Evolutionary conservation across 1,139 yeast species (phyloP), one percentile per base, ranked within the genome.

Genomic region (Magnusiomyces clavatus): DNA sequence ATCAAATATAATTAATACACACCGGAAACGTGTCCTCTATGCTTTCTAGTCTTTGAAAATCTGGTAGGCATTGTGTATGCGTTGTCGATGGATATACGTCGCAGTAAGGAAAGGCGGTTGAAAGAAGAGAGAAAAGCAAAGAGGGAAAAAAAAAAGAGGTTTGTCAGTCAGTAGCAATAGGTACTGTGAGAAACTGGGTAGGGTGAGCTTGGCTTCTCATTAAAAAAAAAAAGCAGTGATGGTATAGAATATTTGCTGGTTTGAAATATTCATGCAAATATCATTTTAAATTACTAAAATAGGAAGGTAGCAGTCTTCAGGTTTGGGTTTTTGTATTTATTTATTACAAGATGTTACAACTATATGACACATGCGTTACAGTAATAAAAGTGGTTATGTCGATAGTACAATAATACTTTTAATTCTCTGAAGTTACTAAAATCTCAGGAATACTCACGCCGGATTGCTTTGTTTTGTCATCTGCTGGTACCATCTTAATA

Each of bases 21-120:
- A 86, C 95, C 95, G 75, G 97, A 88, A 78, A 92, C 97, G 95
- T 94, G 84, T 80, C 99, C 99, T 87, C 99, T 88, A 86, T 88
- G 97, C 84, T 92, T 94, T 87, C 99, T 89, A 80, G 97, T 92
- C 81, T 92, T 89, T 73, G 96, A 86, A 75, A 87, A 84, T 89
- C 98, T 89, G 83, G 98, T 89, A 78, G 98, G 98, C 98, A 92
- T 92, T 77, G 51, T 55, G 49, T 41, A 3, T 43, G 50, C 42
- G 52, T 50, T 46, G 47, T 31, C 47, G 41, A 39, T 39, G 48
- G 48, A 39, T 39, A 39, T 17, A 39, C 42, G 42, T 39, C 42
- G 17, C 20, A 20, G 42, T 39, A 39, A 39, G 17, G 31, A 24
- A 24, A 24, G 31, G 31, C 31, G 47, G 35, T 57, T 49, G 4